Conservation (phyloP, 2,329 filamentous ascomycete species). For the Fusarium secorum region DNA sequence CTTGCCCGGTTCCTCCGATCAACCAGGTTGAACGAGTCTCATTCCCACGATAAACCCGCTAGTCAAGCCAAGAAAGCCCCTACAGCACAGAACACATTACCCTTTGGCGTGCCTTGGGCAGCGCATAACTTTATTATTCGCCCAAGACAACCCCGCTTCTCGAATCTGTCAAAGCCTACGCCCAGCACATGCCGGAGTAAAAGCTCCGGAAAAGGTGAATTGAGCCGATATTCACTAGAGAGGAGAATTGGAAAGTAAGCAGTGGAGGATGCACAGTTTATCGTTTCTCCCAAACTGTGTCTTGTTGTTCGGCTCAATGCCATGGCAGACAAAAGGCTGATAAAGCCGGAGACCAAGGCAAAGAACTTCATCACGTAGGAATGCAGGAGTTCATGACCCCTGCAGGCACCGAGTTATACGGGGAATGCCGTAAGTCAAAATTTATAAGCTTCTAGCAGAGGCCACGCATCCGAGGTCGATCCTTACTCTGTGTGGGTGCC, state of each 20-base stretch:
- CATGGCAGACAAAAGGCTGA: not conserved
- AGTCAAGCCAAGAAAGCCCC: constrained; percentile 13
- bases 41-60: constrained; percentile 31
- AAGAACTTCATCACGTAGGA: not conserved
- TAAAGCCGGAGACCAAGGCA: not conserved
- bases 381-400: not conserved
- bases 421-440: not conserved
- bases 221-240: not conserved
- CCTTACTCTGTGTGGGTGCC: not conserved
- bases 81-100: not conserved
- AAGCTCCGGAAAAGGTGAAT: constrained; percentile 6
- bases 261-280: not conserved
- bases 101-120: not conserved
- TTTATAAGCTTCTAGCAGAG: not conserved
- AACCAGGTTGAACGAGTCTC: not conserved
- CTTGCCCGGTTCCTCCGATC: constrained; percentile 11
- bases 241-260: not conserved
- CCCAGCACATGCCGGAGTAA: not conserved
- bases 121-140: not conserved
- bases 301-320: not conserved
- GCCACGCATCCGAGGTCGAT: constrained; percentile 5
- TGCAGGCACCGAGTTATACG: not conserved
- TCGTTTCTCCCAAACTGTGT: not conserved
- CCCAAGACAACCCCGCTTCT: not conserved
- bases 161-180: not conserved